Evolutionary conservation across 345 rosid genomes (phyloP), one percentile per base, ranked within the genome.

Genomic region (Isatis tinctoria): DNA sequence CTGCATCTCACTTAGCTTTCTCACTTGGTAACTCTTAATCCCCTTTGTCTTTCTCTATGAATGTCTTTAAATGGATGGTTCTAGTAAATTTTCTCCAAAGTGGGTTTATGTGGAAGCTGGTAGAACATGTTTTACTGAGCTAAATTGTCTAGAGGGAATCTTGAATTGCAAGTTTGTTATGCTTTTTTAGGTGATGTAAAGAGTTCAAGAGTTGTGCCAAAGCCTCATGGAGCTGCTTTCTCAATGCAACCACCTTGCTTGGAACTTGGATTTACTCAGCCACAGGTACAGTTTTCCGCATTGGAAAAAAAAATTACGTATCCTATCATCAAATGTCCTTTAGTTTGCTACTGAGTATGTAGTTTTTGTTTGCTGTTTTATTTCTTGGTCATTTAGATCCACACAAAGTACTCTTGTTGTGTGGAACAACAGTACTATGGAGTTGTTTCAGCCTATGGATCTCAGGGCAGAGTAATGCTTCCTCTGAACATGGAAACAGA

Each of bases 351-450:
- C 63, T 70, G 64, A 74, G 30, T 40, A 3, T 49, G 2, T 39
- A 26, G 48, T 33, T 18, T 6, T 67, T 30, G 51, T 41, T 72
- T 10, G 65, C 10, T 73, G 58, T 56, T 13, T 27, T 67, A 10
- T 43, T 45, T 52, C 58, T 39, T 24, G 62, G 39, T 67, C 39
- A 51, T 74, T 37, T 69, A 91, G 99, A 76, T 83, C 11, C 82
- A 83, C 75, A 73, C 88, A 43, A 90, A 87, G 72, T 84, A 83
- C 80, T 96, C 90, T 35, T 81, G 49, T 35, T 81, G 49, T 49
- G 72, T 65, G 33, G 97, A 90, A 72, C 96, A 86, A 74, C 89
- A 83, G 63, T 88, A 75, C 75, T 92, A 85, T 78, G 97, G 97
- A 75, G 63, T 90, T 62, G 81, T 90, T 74, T 84, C 97, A 40